These are phyloP conservation scores for Aspergillus persii DNA, from an alignment of 2,329 filamentous ascomycete species.

Conservation along the genomic window DNA sequence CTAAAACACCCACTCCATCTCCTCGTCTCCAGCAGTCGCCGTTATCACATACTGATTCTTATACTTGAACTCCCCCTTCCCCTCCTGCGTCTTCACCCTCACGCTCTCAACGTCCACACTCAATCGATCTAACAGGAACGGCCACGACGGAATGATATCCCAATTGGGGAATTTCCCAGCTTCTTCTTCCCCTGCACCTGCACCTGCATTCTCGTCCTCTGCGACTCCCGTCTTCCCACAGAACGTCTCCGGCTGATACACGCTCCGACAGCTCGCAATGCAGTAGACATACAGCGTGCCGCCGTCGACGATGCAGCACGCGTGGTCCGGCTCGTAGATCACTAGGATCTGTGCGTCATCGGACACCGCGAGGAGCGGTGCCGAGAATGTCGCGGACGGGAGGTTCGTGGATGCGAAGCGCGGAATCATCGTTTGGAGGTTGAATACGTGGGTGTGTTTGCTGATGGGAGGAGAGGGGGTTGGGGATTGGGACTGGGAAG, in stretches of 20 bases:
- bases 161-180: neutral
- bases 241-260: conserved; percentile 1
- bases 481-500: neutral
- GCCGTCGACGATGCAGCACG: conserved; percentile 12
- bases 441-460: conserved; percentile 1
- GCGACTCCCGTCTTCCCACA: neutral
- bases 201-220: neutral
- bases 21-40: conserved; percentile 3
- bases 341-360: conserved; percentile 15
- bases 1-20: conserved; percentile 11
- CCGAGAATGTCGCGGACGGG: conserved; percentile 12
- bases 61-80: neutral
- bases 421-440: conserved; percentile 4
- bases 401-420: conserved; percentile 19
- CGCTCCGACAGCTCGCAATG: conserved; percentile 3
- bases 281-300: conserved; percentile 19
- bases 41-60: conserved; percentile 4
- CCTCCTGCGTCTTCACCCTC: neutral
- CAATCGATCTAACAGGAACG: conserved; percentile 17
- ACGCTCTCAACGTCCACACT: conserved; percentile 14
- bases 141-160: conserved; percentile 16
- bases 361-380: conserved; percentile 14
- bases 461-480: neutral
- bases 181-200: neutral
- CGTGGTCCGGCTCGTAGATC: conserved; percentile 19